Evolutionary conservation across 129 eudicot species (phyloP).

Genomic region (Flaveria trinervia): DNA sequence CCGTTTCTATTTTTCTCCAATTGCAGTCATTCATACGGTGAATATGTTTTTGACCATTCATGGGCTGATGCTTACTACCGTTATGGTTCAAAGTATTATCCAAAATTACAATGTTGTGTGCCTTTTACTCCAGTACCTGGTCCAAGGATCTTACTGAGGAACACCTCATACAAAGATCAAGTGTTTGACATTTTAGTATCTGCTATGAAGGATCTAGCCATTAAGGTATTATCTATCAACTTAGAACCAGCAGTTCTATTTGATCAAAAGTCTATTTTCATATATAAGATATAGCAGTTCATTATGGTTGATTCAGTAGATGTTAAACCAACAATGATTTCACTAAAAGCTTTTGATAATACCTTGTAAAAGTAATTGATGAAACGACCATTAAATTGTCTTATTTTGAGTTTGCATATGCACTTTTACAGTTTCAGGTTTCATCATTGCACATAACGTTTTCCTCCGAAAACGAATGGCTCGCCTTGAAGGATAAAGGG

Average conservation of each 20-base stretch:
- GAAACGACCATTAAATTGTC: constrained; percentile 15
- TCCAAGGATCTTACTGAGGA: constrained; percentile 79
- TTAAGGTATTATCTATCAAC: constrained; percentile 47
- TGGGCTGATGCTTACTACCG: constrained; percentile 96
- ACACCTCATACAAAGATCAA: constrained; percentile 63
- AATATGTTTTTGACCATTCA: constrained; percentile 96
- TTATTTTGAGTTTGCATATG: constrained; percentile 15
- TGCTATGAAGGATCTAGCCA: constrained; percentile 82
- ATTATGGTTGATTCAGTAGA: background rate
- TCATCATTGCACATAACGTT: constrained; percentile 95
- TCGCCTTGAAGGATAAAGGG: constrained; percentile 69
- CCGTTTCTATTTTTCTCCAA: constrained; percentile 20
- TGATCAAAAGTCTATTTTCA: background rate
- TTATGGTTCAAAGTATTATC: constrained; percentile 88
- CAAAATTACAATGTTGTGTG: constrained; percentile 85
- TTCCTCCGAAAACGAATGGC: constrained; percentile 71
- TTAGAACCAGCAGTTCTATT: constrained; percentile 13
- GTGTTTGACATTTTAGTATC: constrained; percentile 83
- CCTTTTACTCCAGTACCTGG: constrained; percentile 99
- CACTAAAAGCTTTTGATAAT: background rate
- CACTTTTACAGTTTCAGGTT: constrained; percentile 70
- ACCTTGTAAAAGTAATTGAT: constrained; percentile 1
- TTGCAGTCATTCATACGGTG: constrained; percentile 97
- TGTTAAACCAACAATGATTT: background rate
- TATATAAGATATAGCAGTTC: background rate